Evolutionary conservation across 108 stramenopile species (phyloP).

Genomic region (Nannochloropsis oceanica): DNA sequence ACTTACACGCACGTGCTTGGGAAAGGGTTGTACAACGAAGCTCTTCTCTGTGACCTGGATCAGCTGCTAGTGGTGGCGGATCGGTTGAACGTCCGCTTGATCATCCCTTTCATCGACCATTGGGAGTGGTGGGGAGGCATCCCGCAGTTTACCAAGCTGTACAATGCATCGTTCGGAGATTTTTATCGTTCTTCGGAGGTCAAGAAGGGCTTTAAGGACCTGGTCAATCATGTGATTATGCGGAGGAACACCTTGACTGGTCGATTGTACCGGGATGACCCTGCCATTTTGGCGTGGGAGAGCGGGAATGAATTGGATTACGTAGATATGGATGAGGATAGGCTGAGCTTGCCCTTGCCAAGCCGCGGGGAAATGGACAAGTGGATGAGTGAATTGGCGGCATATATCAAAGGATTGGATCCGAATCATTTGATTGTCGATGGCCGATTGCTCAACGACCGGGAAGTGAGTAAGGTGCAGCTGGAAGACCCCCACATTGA

Average conservation of each 20-base stretch:
- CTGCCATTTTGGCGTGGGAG: not conserved
- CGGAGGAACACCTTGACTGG: not conserved
- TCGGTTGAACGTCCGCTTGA: not conserved
- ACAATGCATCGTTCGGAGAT: not conserved
- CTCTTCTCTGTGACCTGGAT: not conserved
- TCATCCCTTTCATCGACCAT: not conserved
- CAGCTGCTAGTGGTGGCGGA: not conserved
- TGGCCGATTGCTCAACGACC: not conserved
- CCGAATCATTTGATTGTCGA: not conserved
- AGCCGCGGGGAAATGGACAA: not conserved
- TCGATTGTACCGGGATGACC: not conserved
- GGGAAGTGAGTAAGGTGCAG: not conserved
- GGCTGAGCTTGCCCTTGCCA: not conserved
- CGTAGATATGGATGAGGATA: not conserved
- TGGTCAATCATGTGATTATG: not conserved
- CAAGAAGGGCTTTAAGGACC: not conserved
- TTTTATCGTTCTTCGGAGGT: not conserved
- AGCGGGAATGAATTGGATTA: not conserved
- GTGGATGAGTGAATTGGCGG: not conserved
- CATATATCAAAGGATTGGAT: not conserved
- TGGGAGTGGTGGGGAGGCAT: not conserved
- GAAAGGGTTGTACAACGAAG: not conserved
- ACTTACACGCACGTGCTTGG: not conserved
- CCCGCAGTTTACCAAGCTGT: not conserved
- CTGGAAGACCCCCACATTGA: not conserved